Percentiles rank a stretch among this genome's conserved stretches.
phyloP scores from a whole-genome alignment of 2,329 filamentous ascomycete species.

The Zymoseptoria tritici region DNA sequence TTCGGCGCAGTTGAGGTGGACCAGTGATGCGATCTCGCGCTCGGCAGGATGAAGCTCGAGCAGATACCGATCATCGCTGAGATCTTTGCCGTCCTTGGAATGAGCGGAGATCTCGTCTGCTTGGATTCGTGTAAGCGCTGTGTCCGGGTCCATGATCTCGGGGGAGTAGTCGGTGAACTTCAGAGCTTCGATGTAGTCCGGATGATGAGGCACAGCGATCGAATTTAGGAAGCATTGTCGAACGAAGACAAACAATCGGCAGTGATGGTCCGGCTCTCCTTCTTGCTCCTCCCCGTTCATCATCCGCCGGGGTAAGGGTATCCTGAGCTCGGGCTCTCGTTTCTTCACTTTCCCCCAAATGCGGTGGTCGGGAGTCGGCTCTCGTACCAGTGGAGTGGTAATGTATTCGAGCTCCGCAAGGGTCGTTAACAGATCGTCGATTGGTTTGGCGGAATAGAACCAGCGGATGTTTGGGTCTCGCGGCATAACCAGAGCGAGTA shows the following conservation, averaged over 20 bases:
- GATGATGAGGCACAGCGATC: constrained; percentile 13
- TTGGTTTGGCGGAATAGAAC: constrained; percentile 15
- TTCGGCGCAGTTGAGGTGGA: constrained; percentile 13
- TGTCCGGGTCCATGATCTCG: constrained; percentile 11
- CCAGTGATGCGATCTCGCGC: constrained; percentile 9
- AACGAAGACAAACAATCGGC: constrained; percentile 14
- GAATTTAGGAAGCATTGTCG: constrained; percentile 12
- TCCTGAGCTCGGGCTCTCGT: not conserved
- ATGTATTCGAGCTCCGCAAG: constrained; percentile 2
- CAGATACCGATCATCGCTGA: constrained; percentile 17
- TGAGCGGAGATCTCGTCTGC: not conserved
- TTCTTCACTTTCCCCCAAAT: not conserved
- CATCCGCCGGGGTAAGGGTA: not conserved
- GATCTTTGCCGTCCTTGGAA: constrained; percentile 1
- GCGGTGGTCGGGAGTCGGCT: not conserved
- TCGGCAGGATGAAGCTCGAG: constrained; percentile 14
- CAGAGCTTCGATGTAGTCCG: constrained; percentile 16
- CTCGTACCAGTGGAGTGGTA: not conserved
- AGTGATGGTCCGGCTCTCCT: constrained; percentile 2
- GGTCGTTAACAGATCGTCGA: constrained; percentile 3
- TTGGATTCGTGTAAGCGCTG: constrained; percentile 11
- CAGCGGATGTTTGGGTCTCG: constrained; percentile 16
- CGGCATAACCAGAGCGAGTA: constrained; percentile 16
- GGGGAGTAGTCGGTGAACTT: constrained; percentile 17
- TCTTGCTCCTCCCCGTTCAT: constrained; percentile 1